Evolutionary conservation across 371 early-diverging fungal genomes (phyloP), one percentile per base, ranked within the genome.

Genomic region (Fennellomyces sp.): DNA sequence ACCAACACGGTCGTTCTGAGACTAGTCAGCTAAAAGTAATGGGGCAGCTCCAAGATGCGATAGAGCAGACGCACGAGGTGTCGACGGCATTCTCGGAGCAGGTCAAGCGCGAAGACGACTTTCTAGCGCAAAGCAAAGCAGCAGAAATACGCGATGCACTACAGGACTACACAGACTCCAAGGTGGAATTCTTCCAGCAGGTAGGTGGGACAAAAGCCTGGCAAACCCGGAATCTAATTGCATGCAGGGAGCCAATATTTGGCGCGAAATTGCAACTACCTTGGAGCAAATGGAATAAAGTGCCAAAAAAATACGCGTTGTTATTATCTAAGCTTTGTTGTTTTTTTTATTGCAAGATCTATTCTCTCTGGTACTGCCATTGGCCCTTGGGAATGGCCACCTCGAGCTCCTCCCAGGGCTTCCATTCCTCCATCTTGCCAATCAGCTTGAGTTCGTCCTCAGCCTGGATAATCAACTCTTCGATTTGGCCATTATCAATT

Each of bases 381-480:
- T 96, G 96, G 38, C 89, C 92, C 52, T 84, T 79, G 33, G 92
- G 91, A 39, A 86, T 82, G 47, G 86, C 86, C 45, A 81, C 88
- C 68, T 93, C 92, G 58, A 96, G 80, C 50, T 89, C 76, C 75
- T 95, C 87, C 83, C 83, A 89, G 63, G 90, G 78, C 83, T 92
- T 93, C 90, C 91, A 92, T 80, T 93, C 91, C 60, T 88, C 88
- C 88, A 97, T 90, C 75, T 91, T 88, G 59, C 66, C 74, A 27
- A 92, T 81, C 53, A 97, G 73, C 63, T 81, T 84, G 60, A 90
- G 82, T 73, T 97, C 97, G 36, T 91, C 93, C 64, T 94, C 83
- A 10, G 96, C 96, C 70, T 91, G 93, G 47, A 77, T 66, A 55
- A 96, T 90, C 13, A 97, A 75, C 82, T 97, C 94, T 73, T 97